These are phyloP conservation scores for Pseudogymnoascus sp. DNA, from an alignment of 2,329 filamentous ascomycete species.

Conservation along the genomic window DNA sequence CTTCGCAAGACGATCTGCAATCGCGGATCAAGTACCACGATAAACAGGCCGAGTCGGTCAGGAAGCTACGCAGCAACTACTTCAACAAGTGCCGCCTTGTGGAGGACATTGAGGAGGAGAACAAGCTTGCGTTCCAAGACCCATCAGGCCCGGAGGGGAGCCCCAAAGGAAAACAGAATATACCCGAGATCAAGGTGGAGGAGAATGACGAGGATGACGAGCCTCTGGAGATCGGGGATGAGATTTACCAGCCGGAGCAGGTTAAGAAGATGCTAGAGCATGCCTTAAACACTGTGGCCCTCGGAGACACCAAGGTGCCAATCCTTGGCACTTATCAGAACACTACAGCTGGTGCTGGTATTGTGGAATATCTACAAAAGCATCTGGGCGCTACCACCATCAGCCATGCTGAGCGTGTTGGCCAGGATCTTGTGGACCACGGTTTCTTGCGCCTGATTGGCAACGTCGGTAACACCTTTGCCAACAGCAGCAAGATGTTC, in stretches of 20 bases:
- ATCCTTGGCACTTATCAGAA: conserved; percentile 94
- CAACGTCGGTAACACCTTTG: conserved; percentile 90
- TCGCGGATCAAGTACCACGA: conserved; percentile 85
- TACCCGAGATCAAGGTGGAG: conserved; percentile 81
- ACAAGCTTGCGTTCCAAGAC: conserved; percentile 94
- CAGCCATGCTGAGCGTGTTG: conserved; percentile 87
- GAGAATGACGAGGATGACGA: conserved; percentile 69
- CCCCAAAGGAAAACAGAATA: conserved; percentile 49
- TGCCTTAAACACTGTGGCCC: conserved; percentile 77
- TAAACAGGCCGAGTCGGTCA: conserved; percentile 79
- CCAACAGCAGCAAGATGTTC: conserved; percentile 94
- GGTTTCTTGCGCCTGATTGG: conserved; percentile 87
- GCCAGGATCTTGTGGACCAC: conserved; percentile 80
- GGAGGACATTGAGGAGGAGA: conserved; percentile 96
- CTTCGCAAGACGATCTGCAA: conserved; percentile 92
- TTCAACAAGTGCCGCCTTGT: conserved; percentile 98
- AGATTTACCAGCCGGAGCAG: conserved; percentile 75
- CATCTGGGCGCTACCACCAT: conserved; percentile 77
- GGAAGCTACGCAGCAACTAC: conserved; percentile 91
- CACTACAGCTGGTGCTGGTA: conserved; percentile 82
- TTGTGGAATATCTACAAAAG: conserved; percentile 90
- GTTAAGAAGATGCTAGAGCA: conserved; percentile 83
- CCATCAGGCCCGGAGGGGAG: conserved; percentile 54
- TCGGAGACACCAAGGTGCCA: conserved; percentile 88
- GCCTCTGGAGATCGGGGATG: conserved; percentile 82